Evolutionary conservation across 208 protist species (phyloP).

Genomic region (Acanthamoeba healyi): DNA sequence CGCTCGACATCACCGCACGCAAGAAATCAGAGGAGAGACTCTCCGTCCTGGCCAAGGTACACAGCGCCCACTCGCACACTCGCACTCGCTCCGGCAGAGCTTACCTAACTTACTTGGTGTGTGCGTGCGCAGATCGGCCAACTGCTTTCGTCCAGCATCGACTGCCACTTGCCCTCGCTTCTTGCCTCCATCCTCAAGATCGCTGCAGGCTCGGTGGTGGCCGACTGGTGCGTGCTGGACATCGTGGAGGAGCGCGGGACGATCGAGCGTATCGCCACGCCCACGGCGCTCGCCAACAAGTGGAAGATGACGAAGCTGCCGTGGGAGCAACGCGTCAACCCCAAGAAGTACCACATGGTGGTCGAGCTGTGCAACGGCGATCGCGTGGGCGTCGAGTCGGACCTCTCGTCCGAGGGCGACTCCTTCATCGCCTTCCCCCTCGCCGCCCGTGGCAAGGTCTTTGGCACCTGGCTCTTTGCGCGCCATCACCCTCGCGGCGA

Average conservation of each 20-base stretch:
- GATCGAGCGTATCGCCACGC: conserved; percentile 27
- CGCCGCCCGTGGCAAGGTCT: conserved; percentile 34
- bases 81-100: too few species aligned
- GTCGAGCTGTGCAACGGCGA: conserved; percentile 30
- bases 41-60: background rate
- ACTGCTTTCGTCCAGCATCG: background rate
- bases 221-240: conserved; percentile 37
- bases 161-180: background rate
- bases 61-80: too few species aligned
- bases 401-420: background rate
- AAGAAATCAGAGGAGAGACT: background rate
- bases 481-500: background rate
- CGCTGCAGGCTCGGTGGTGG: background rate
- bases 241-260: background rate
- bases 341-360: conserved; percentile 57
- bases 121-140: too few species aligned
- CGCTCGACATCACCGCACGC: background rate
- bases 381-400: background rate
- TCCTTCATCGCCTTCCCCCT: conserved; percentile 61
- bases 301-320: conserved; percentile 56
- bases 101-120: too few species aligned
- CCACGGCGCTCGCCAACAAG: conserved; percentile 3
- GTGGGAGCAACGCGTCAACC: conserved; percentile 15
- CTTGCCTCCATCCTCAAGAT: background rate
- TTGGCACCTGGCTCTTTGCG: conserved; percentile 56